A percentile compares a stretch with the other conserved stretches of the same genome.
phyloP scores from a whole-genome alignment of 2,329 filamentous ascomycete species.

The Aspergillus alliaceus region DNA sequence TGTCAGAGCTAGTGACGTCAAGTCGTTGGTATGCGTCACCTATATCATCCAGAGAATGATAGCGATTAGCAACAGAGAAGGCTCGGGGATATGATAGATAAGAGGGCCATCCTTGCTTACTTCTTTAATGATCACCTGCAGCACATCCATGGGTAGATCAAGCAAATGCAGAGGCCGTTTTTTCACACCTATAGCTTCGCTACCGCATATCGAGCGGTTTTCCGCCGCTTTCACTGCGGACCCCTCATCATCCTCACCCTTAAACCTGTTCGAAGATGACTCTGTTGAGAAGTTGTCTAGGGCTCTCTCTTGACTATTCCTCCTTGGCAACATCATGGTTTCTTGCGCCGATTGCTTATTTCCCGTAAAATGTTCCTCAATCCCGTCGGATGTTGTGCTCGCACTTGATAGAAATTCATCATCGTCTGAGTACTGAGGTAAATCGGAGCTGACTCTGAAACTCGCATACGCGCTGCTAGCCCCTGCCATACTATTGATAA shows the following conservation, averaged over 20 bases:
- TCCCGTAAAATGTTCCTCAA: slow-evolving; percentile 15
- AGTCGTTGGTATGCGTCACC: slow-evolving; percentile 79
- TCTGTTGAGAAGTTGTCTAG: not conserved
- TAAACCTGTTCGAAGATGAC: not conserved
- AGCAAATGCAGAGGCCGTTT: slow-evolving; percentile 64
- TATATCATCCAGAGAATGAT: slow-evolving; percentile 32
- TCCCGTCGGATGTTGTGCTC: slow-evolving; percentile 23
- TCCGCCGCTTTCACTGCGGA: not conserved
- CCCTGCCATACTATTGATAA: slow-evolving; percentile 24
- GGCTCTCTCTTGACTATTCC: not conserved
- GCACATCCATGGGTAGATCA: slow-evolving; percentile 74
- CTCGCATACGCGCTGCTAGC: slow-evolving; percentile 23
- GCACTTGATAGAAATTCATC: slow-evolving; percentile 29
- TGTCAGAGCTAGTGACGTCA: slow-evolving; percentile 74
- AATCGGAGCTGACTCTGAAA: slow-evolving; percentile 24
- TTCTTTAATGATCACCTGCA: slow-evolving; percentile 78
- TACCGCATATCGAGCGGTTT: not conserved
- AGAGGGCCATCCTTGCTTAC: slow-evolving; percentile 42
- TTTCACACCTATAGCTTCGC: not conserved
- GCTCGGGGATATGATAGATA: not conserved
- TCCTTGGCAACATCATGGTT: not conserved
- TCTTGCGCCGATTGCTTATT: slow-evolving; percentile 9
- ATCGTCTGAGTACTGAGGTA: slow-evolving; percentile 28
- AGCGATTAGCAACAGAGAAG: not conserved
- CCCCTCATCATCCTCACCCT: not conserved